phyloP scores from a whole-genome alignment of 306 rosid species.

The Prunus davidiana region DNA sequence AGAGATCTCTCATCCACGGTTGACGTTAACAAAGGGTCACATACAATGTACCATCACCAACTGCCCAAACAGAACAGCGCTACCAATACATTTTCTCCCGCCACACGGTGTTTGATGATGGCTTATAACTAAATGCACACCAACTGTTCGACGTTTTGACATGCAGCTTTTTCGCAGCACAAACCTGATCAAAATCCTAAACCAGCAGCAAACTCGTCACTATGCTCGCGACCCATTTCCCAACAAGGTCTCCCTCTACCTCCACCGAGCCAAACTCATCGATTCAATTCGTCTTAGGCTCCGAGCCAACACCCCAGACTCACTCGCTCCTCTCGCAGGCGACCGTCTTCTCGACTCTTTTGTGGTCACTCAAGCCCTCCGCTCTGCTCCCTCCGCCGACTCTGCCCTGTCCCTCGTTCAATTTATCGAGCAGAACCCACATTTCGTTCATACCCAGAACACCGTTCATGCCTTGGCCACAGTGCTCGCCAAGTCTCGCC shows the following conservation, averaged over 20 bases:
- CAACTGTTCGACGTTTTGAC: conserved; percentile 15
- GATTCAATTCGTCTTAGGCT: conserved; percentile 69
- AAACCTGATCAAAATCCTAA: conserved; percentile 23
- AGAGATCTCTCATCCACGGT: neutral
- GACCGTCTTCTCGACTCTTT: conserved; percentile 61
- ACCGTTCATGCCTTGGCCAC: conserved; percentile 68
- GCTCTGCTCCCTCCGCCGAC: conserved; percentile 71
- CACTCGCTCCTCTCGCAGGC: conserved; percentile 41
- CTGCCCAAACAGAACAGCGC: neutral
- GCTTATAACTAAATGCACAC: neutral
- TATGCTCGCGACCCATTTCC: conserved; percentile 62
- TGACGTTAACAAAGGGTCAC: too few relatives aligned
- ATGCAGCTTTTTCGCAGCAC: conserved; percentile 28
- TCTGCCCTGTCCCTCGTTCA: conserved; percentile 54
- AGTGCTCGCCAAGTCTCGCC: conserved; percentile 61
- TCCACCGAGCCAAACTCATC: conserved; percentile 70
- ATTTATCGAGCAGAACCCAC: conserved; percentile 28
- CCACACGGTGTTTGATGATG: neutral
- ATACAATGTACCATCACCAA: neutral
- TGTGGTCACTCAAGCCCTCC: conserved; percentile 61
- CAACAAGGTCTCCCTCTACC: conserved; percentile 61
- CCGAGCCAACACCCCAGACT: conserved; percentile 41
- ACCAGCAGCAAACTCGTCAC: conserved; percentile 45
- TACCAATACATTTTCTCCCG: neutral
- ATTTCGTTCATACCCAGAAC: conserved; percentile 58